A percentile compares a stretch with the other conserved stretches of the same genome.
phyloP scores from a whole-genome alignment of 1,139 yeast genomes.

The Debaryomycetaceae sp. region DNA sequence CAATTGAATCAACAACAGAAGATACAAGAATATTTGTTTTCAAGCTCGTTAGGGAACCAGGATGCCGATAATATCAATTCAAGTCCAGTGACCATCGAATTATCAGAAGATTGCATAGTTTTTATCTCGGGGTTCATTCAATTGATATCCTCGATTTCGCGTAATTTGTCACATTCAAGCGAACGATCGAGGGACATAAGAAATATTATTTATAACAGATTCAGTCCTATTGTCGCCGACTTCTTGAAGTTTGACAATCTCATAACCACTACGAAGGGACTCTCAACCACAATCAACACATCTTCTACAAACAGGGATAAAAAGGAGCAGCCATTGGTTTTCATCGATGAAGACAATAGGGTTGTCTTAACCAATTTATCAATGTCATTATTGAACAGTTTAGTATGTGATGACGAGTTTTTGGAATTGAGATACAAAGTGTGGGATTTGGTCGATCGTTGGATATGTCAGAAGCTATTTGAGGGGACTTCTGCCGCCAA shows the following conservation, averaged over 20 bases:
- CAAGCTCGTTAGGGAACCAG: slow-evolving; percentile 14
- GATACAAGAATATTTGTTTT: slow-evolving; percentile 35
- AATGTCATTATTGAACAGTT: slow-evolving; percentile 42
- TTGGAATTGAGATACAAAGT: slow-evolving; percentile 41
- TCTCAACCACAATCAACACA: background rate
- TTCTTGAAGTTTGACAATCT: slow-evolving; percentile 43
- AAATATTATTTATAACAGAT: slow-evolving; percentile 28
- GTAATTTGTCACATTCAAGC: slow-evolving; percentile 22
- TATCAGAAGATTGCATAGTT: slow-evolving; percentile 80
- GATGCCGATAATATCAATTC: slow-evolving; percentile 12
- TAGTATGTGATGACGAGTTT: slow-evolving; percentile 39
- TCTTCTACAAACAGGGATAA: slow-evolving; percentile 13
- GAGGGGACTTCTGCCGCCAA: slow-evolving; percentile 1
- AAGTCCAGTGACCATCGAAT: slow-evolving; percentile 40
- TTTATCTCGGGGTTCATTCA: slow-evolving; percentile 69
- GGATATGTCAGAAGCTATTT: slow-evolving; percentile 53
- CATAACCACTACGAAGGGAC: slow-evolving; percentile 18
- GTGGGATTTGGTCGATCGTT: slow-evolving; percentile 72
- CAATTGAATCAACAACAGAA: slow-evolving; percentile 31
- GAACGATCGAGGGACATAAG: slow-evolving; percentile 29
- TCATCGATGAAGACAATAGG: slow-evolving; percentile 35
- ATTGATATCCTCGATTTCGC: slow-evolving; percentile 34
- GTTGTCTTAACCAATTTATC: slow-evolving; percentile 33
- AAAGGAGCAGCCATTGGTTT: slow-evolving; percentile 23
- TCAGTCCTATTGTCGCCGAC: slow-evolving; percentile 32